Evolutionary conservation across 2,329 filamentous ascomycete species (phyloP), one percentile per base, ranked within the genome.

Genomic region (Alternaria sp.): DNA sequence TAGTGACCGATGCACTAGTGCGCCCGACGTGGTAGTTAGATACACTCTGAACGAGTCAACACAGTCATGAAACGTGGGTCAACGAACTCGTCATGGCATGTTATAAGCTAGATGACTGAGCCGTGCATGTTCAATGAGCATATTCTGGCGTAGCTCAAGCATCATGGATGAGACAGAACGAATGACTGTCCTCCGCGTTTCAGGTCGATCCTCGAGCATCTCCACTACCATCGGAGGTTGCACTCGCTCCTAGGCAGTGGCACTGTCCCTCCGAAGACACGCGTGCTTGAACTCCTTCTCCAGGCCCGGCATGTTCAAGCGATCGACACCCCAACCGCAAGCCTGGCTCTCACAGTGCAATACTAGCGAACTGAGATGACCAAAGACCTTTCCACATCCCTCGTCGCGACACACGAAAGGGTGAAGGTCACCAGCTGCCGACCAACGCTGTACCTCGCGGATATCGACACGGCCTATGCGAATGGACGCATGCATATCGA

Each of bases 401-500:
- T 69, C 57, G 2, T 56, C 66, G 6, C 76, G 73, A 46, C 77
- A 79, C 1, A 77, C 51, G 53, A 75, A 79, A 0, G 75, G 77
- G n/a, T 70, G 65, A 9, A 79, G 52, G 4, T 65, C 44, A 1
- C 74, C 74, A 6, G 70, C 56, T 6, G 68, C 51, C 61, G 75
- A 70, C 73, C 73, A 74, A 36, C 59, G 54, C 7, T 63, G 63
- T 45, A 76, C 54, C 23, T 73, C 68, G 3, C 65, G n/a, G 30
- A 72, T 51, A 25, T 73, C 57, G 52, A 74, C 58, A 15, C 72
- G 67, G 2, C 67, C 66, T 2, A 66, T 73, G 28, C 76, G 77
- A 17, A 79, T 67, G 45, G 76, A 72, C 2, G 70, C 72, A 25
- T 79, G 77, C 23, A 78, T 67, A 30, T 74, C 74, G n/a, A 77